Evolutionary conservation across 176 grass and related monocot genomes (phyloP), one percentile per base, ranked within the genome.

Genomic region (Miscanthus lutarioriparius): DNA sequence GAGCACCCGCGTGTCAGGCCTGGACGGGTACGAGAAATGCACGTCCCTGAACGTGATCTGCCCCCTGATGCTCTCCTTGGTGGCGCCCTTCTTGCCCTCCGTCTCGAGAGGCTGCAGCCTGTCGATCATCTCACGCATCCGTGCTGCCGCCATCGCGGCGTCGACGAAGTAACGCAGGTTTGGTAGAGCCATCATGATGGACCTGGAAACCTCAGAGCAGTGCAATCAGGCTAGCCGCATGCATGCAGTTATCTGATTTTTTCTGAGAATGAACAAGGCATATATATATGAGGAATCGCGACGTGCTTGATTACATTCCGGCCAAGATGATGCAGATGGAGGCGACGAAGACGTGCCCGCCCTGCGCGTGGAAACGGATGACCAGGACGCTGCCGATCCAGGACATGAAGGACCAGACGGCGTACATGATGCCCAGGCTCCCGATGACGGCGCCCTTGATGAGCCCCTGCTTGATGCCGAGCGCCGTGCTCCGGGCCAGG

Each of bases 321-420:
- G 87, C 84, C n/a, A 89, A 22, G 62, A 94, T 23, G 84, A 94
- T 82, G 81, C 84, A 82, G 41, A 81, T 86, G 64, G 77, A 83
- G 35, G 83, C 89, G 51, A 88, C 92, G 69, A 89, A 94, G 68
- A 91, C 82, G 73, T 88, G 90, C 0, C 92, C 87, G 28, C 89
- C 92, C 78, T 87, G 64, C 3, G 66, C 89, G 35, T 86, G 77
- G 3, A 36, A 56, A 62, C 80, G 83, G 69, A 94, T 94, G 63
- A 93, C 86, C 13, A 93, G 78, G 8, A 78, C 40, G 79, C 91
- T 88, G 13, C 82, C 75, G 62, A 90, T 0, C 88, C 91, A 93
- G 2, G 76, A 68, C 71, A 87, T 0, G 79, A 93, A 90, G 13
- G 88, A 90, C 88, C 89, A 91, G 72, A 94, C 82, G 32, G 80